Conservation (phyloP, 2,329 filamentous ascomycete species). For the Pseudocercospora fijiensis region DNA sequence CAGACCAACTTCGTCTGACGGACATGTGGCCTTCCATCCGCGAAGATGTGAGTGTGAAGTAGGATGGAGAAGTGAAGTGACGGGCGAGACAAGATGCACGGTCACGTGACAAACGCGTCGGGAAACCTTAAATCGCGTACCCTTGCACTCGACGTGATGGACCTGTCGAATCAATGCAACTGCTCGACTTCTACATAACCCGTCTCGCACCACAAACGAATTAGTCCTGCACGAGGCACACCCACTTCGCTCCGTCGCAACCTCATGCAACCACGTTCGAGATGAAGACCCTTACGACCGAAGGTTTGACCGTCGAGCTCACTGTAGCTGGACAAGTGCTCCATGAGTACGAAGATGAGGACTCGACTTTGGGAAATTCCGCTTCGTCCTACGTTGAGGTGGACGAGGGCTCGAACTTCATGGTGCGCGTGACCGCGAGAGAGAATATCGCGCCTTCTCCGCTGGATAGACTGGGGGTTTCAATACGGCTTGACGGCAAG, state of each 20-base stretch:
- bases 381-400: slow-evolving; percentile 25
- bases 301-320: slow-evolving; percentile 17
- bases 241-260: neutral
- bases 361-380: neutral
- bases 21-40: no score
- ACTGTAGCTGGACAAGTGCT: slow-evolving; percentile 11
- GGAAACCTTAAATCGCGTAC: no score
- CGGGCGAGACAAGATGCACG: no score
- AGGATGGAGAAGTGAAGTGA: no score
- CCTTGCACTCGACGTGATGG: no score
- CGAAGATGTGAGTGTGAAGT: no score
- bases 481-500: slow-evolving; percentile 25
- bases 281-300: slow-evolving; percentile 14
- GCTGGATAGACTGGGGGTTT: slow-evolving; percentile 8
- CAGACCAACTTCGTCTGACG: neutral
- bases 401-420: slow-evolving; percentile 20
- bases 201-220: no score
- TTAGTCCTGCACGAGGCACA: no score
- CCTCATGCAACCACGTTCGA: neutral
- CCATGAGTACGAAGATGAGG: slow-evolving; percentile 23
- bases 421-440: neutral
- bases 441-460: neutral
- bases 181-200: no score
- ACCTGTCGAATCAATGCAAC: no score
- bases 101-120: no score